A percentile compares a stretch with the other conserved stretches of the same genome.
Evolutionary conservation across 2,329 filamentous ascomycete genomes (phyloP).

Genomic region (Scedosporium boydii): DNA sequence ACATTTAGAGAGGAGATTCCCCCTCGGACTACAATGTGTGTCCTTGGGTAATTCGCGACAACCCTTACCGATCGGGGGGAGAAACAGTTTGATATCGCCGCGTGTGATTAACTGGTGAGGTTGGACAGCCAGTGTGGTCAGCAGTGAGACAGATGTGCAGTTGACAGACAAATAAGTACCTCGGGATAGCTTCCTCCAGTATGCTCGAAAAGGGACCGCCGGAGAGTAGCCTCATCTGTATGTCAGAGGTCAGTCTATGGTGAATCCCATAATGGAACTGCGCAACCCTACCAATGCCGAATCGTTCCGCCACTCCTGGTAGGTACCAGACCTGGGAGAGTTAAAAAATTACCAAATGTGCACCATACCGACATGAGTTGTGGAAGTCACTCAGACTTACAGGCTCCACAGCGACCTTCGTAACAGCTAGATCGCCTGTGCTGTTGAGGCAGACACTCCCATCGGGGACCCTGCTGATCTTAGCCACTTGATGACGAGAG

Average conservation of each 20-base stretch:
- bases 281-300: slow-evolving; percentile 61
- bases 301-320: slow-evolving; percentile 80
- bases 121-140: not conserved
- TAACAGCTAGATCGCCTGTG: slow-evolving; percentile 81
- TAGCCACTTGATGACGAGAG: not conserved
- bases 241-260: slow-evolving; percentile 15
- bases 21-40: not conserved
- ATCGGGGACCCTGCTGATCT: slow-evolving; percentile 46
- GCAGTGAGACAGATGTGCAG: not conserved
- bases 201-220: slow-evolving; percentile 84
- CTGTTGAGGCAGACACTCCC: slow-evolving; percentile 85
- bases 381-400: slow-evolving; percentile 35
- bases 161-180: slow-evolving; percentile 21
- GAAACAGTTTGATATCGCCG: slow-evolving; percentile 87
- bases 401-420: slow-evolving; percentile 94
- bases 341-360: slow-evolving; percentile 6
- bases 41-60: not conserved
- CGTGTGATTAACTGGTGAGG: slow-evolving; percentile 66
- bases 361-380: not conserved
- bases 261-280: not conserved
- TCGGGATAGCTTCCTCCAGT: slow-evolving; percentile 95
- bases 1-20: not conserved
- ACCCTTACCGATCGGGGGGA: slow-evolving; percentile 72
- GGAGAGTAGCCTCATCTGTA: slow-evolving; percentile 72
- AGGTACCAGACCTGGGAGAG: slow-evolving; percentile 60